phyloP scores from a whole-genome alignment of 176 grass and related monocot species.

The Carex myosuroides region DNA sequence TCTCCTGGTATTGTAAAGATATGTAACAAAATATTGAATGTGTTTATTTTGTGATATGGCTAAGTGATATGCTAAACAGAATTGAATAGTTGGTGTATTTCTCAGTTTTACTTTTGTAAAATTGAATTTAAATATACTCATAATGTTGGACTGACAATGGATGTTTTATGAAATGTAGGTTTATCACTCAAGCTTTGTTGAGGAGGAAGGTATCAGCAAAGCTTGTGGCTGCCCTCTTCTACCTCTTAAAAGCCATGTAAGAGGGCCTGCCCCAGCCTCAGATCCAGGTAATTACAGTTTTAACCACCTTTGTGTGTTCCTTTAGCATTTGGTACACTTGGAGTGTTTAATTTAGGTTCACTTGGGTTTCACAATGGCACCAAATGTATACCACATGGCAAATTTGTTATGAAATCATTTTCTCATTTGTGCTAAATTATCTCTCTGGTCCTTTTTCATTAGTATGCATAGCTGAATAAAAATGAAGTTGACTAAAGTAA shows the following conservation, averaged over 20 bases:
- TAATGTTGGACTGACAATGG: not conserved
- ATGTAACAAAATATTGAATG: not conserved
- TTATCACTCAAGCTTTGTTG: constrained; percentile 90
- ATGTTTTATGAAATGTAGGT: constrained; percentile 37
- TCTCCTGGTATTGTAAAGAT: not conserved
- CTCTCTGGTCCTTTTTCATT: not conserved
- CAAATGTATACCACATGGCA: not conserved
- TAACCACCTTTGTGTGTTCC: not conserved
- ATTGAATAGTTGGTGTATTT: not conserved
- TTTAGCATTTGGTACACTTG: not conserved
- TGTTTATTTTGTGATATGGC: not conserved
- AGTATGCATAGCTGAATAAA: not conserved
- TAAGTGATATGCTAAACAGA: not conserved
- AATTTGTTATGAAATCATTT: not conserved
- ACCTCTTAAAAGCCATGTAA: constrained; percentile 90
- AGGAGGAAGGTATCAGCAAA: constrained; percentile 51
- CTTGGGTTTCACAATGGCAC: not conserved
- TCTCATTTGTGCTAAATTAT: not conserved
- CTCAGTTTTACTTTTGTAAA: not conserved
- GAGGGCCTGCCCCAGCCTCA: constrained; percentile 67
- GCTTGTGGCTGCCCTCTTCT: constrained; percentile 90
- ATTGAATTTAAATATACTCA: not conserved
- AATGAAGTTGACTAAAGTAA: not conserved
- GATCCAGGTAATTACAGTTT: constrained; percentile 47
- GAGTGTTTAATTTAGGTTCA: not conserved